phyloP scores from a whole-genome alignment of 1,284 basidiomycete species.

The Cutaneotrichosporon daszewskae region DNA sequence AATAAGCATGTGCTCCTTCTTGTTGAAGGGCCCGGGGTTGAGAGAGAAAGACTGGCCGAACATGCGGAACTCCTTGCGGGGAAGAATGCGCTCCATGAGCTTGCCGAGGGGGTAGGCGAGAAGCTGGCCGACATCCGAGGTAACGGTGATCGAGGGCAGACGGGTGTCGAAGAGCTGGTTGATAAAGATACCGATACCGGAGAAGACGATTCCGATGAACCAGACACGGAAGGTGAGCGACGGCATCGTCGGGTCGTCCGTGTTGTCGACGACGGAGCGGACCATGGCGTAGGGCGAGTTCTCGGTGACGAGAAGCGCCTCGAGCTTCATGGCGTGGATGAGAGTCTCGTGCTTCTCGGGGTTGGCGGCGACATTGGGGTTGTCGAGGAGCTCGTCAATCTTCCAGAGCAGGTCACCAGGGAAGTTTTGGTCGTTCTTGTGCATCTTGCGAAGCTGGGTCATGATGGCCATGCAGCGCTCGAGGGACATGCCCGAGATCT shows the following conservation, averaged over 20 bases:
- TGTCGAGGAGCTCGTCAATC: constrained; percentile 23
- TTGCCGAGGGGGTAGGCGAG: constrained; percentile 28
- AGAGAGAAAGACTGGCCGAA: constrained; percentile 20
- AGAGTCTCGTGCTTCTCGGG: constrained; percentile 24
- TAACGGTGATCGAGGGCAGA: constrained; percentile 28
- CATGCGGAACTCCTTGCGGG: background rate
- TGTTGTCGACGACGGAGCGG: constrained; percentile 69
- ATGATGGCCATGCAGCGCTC: constrained; percentile 23
- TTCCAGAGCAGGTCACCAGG: constrained; percentile 11
- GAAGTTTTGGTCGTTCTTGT: constrained; percentile 35
- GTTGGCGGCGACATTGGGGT: constrained; percentile 22
- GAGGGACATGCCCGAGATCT: constrained; percentile 17
- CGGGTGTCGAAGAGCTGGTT: constrained; percentile 54
- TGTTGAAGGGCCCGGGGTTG: constrained; percentile 54
- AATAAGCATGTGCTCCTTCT: constrained; percentile 41
- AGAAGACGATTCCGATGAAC: constrained; percentile 56
- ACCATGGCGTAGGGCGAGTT: constrained; percentile 81
- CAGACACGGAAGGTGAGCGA: constrained; percentile 80
- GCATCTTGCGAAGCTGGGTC: constrained; percentile 18
- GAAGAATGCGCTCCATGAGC: constrained; percentile 13
- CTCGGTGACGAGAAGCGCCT: constrained; percentile 34
- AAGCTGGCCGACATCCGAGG: constrained; percentile 33
- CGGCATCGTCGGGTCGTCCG: constrained; percentile 71
- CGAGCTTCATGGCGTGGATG: constrained; percentile 31
- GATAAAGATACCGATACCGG: constrained; percentile 58